phyloP scores from a whole-genome alignment of 768 basidiomycete species.

The Leucosporidium yakuticum region DNA sequence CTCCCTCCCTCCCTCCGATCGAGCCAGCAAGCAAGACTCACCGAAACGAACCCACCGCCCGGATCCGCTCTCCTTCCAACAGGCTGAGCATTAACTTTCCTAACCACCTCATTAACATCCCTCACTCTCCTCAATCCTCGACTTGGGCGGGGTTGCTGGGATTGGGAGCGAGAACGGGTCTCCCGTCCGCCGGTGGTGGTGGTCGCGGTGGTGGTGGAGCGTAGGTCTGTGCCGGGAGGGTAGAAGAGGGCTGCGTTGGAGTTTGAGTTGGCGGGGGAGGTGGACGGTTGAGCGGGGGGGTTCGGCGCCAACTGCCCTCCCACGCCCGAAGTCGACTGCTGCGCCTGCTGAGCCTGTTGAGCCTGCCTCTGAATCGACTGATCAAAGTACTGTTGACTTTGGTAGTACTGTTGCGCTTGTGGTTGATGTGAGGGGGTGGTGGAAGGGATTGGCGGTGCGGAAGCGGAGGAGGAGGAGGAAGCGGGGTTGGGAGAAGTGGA shows the following conservation, averaged over 20 bases:
- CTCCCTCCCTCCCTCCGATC: background rate
- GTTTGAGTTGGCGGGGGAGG: background rate
- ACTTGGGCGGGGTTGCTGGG: too few relatives aligned
- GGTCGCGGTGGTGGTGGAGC: background rate
- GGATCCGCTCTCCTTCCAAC: constrained; percentile 69
- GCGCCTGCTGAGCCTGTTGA: background rate
- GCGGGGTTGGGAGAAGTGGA: background rate
- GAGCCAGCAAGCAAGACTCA: constrained; percentile 48
- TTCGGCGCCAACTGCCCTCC: too few relatives aligned
- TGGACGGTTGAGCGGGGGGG: background rate
- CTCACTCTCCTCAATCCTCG: too few relatives aligned
- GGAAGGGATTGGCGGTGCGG: background rate
- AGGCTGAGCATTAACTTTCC: constrained; percentile 54
- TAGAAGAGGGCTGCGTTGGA: background rate
- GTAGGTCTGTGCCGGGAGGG: background rate
- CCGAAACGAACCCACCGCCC: constrained; percentile 64
- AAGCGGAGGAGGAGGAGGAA: constrained; percentile 1
- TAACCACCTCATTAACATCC: too few relatives aligned
- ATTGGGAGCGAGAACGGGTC: too few relatives aligned
- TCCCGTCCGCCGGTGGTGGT: background rate
- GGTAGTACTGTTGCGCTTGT: constrained; percentile 29
- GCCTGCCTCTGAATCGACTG: background rate
- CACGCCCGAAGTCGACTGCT: too few relatives aligned
- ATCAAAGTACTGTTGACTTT: constrained; percentile 17
- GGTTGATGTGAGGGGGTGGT: constrained; percentile 13